Base-by-base conservation (phyloP, 164 flowering plant genomes). In the Liquidambar formosana region DNA sequence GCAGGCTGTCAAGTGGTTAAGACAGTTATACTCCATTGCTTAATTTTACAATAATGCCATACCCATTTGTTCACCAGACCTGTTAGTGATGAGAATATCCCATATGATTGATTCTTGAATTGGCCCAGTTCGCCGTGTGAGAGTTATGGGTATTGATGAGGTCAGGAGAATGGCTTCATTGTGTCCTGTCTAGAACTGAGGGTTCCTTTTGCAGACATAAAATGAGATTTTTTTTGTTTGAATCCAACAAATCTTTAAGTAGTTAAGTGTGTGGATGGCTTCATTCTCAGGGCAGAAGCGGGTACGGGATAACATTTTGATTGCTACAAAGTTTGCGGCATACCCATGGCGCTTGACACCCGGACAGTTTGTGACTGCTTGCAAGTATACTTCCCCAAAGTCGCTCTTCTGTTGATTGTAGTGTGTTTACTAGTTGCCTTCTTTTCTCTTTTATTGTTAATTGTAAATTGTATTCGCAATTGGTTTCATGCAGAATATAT, bases 331-430 rank as follows among this genome's bases (percentile, higher is more conserved):
- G 83, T 89, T 94, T 77, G 99, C 99, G 13, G 95, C 99, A 53
- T 94, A 94, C 73, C 99, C 99, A 46, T 94, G 99, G 99, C 96
- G 94, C 68, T 76, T 94, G 44, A 89, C 96, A 46, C 80, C 98
- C 1, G 83, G 87, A 51, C 97, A 94, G 76, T 94, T 94, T n/a
- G n/a, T 64, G 41, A 81, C 88, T 73, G 97, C 99, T 71, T 92
- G 97, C 99, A 72, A 83, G 97, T 94, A 88, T 63, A 61, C n/a
- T 48, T 61, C n/a, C 71, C 48, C 5, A 49, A 13, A 25, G 21
- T 46, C 15, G 61, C 25, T 49, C 8, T 21, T 18, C 69, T 57
- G 0, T 63, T 52, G 18, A 47, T 65, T 25, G 41, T 51, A 6
- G 21, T 10, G 12, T 15, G 0, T 58, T 58, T 3, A 33, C 6